phyloP scores from a whole-genome alignment of 1,284 basidiomycete species.

The Flammula alnicola region DNA sequence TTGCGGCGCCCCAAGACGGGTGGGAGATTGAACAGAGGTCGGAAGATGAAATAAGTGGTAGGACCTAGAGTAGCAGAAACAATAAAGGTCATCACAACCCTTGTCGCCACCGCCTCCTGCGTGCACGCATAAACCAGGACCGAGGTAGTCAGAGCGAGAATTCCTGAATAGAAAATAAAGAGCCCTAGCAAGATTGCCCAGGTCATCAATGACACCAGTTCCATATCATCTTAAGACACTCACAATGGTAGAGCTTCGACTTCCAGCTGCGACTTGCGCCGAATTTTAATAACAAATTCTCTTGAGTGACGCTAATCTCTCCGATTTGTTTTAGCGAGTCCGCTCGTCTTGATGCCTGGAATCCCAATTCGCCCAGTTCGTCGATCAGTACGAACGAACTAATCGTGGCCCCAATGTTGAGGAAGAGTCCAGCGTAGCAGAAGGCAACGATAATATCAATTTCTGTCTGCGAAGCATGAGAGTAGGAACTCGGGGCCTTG shows the following conservation, averaged over 20 bases:
- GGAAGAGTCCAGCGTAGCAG: conserved; percentile 17
- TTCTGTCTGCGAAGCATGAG: not conserved
- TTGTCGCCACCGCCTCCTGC: conserved; percentile 8
- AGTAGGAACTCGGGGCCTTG: conserved; percentile 9
- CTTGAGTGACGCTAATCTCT: not conserved
- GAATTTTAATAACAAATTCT: conserved; percentile 3
- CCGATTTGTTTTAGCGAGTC: not conserved
- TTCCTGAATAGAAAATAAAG: conserved; percentile 18
- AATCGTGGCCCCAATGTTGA: conserved; percentile 24
- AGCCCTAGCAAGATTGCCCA: conserved; percentile 13
- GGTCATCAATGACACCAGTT: not conserved
- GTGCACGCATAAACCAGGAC: conserved; percentile 10
- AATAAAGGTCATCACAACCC: conserved; percentile 7
- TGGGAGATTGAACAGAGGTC: too few relatives aligned
- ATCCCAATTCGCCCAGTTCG: conserved; percentile 19
- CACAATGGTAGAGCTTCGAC: conserved; percentile 16
- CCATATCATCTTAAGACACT: not conserved
- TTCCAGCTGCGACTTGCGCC: conserved; percentile 15
- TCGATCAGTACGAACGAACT: conserved; percentile 23
- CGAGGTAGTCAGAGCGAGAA: conserved; percentile 13
- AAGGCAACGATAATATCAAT: conserved; percentile 15
- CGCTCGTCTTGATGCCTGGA: conserved; percentile 2
- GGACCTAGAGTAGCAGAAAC: conserved; percentile 11
- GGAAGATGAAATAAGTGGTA: conserved; percentile 13
- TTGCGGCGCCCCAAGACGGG: too few relatives aligned